Conservation (phyloP, 257 asterid genomes). For the Solanum corneliomulleri region DNA sequence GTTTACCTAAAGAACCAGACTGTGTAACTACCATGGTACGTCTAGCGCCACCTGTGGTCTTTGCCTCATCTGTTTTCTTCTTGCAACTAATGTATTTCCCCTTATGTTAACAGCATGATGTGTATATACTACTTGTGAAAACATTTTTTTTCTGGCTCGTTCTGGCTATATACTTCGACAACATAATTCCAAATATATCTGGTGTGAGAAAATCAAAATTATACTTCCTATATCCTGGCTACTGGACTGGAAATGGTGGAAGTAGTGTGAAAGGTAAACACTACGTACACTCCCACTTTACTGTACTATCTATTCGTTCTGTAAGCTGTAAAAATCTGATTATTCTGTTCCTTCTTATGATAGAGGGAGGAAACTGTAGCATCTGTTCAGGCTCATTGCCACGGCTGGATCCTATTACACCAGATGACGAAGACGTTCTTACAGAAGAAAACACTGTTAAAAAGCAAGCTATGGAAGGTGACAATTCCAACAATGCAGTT, state of each 20-base stretch:
- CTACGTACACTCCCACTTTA: background rate
- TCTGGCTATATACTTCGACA: conserved; percentile 81
- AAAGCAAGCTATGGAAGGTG: conserved; percentile 50
- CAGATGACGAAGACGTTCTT: conserved; percentile 82
- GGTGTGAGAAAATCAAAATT: conserved; percentile 74
- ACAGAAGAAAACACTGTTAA: conserved; percentile 79
- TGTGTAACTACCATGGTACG: conserved; percentile 63
- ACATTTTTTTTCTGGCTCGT: conserved; percentile 59
- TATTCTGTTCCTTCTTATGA: background rate
- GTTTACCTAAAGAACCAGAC: conserved; percentile 57
- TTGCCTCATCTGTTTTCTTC: background rate
- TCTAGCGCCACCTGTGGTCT: background rate
- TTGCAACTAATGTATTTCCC: background rate
- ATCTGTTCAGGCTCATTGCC: conserved; percentile 39
- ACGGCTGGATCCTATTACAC: conserved; percentile 30
- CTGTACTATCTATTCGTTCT: background rate
- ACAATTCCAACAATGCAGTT: conserved; percentile 47
- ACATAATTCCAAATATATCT: conserved; percentile 65
- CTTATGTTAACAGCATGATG: conserved; percentile 49
- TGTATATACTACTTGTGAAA: conserved; percentile 49
- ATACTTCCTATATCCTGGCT: conserved; percentile 68
- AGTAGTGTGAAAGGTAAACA: conserved; percentile 54
- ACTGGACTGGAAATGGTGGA: conserved; percentile 93
- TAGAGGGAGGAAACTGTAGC: conserved; percentile 78
- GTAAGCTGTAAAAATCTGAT: background rate